Conservation (phyloP, 257 asterid genomes). For the Paulownia fortunei region DNA sequence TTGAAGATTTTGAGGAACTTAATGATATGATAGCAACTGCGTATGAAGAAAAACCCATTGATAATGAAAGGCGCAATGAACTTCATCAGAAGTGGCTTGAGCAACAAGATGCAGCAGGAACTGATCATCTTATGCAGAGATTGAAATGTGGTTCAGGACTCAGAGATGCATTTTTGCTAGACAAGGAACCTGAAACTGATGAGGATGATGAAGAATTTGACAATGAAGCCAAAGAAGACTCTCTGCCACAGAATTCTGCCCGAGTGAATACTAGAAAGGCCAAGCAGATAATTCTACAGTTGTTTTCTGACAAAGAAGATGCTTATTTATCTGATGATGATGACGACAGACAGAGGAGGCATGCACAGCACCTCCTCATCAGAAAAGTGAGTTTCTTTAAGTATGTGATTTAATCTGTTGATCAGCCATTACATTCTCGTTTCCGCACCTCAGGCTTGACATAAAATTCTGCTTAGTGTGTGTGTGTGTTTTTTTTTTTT, state of each 20-base stretch:
- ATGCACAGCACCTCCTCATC: constrained; percentile 53
- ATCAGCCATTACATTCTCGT: constrained; percentile 4
- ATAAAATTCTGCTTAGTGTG: not conserved
- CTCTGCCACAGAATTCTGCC: constrained; percentile 44
- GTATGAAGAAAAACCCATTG: constrained; percentile 65
- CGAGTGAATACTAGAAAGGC: constrained; percentile 61
- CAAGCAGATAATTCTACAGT: constrained; percentile 71
- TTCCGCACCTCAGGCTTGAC: not conserved
- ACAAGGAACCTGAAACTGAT: constrained; percentile 53
- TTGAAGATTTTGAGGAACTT: constrained; percentile 76
- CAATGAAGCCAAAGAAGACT: constrained; percentile 49
- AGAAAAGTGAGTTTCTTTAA: constrained; percentile 59
- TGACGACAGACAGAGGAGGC: constrained; percentile 54
- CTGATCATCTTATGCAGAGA: constrained; percentile 81
- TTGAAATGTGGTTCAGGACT: constrained; percentile 60
- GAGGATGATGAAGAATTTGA: constrained; percentile 59
- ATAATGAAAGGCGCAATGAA: constrained; percentile 74
- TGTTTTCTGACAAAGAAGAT: constrained; percentile 80
- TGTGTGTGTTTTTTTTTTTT: not conserved
- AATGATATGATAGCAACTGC: constrained; percentile 80
- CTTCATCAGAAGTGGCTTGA: constrained; percentile 98
- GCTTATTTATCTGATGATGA: constrained; percentile 82
- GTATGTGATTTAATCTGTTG: not conserved
- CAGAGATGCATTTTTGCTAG: constrained; percentile 48
- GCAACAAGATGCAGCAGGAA: constrained; percentile 97